Evolutionary conservation across 169 alveolate species (phyloP).

Genomic region (Cardiosporidium cionae): DNA sequence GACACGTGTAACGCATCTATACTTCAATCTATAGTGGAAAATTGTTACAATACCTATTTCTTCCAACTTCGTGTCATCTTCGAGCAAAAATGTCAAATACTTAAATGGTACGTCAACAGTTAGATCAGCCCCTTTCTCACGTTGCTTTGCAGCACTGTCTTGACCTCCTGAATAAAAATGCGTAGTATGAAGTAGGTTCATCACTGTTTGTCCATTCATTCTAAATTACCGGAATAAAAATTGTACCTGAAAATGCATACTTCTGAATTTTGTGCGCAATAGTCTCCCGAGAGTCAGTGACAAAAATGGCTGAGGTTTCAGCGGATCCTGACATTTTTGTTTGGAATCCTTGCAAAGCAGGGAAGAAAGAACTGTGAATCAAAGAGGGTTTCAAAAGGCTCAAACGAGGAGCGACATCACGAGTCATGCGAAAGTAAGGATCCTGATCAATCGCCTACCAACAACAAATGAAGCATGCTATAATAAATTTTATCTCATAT

Average conservation of each 20-base stretch:
- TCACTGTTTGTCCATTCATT: not conserved
- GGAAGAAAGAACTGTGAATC: constrained; percentile 88
- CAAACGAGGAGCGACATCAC: constrained; percentile 92
- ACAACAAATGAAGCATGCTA: constrained; percentile 78
- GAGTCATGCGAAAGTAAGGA: constrained; percentile 97
- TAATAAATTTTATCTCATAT: no score
- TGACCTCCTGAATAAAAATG: constrained; percentile 80
- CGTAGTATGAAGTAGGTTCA: not conserved
- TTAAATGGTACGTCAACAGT: constrained; percentile 95
- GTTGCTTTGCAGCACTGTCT: constrained; percentile 84
- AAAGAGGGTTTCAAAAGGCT: constrained; percentile 87
- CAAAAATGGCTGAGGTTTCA: constrained; percentile 63
- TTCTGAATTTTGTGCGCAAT: constrained; percentile 89
- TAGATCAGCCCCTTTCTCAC: constrained; percentile 88
- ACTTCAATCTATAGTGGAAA: not conserved
- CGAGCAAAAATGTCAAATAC: constrained; percentile 79
- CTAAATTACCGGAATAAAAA: not conserved
- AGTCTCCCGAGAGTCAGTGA: constrained; percentile 85
- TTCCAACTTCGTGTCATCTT: constrained; percentile 86
- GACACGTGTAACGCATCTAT: not conserved
- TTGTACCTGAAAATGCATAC: constrained; percentile 83
- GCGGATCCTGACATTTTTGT: constrained; percentile 77
- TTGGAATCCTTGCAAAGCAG: constrained; percentile 89
- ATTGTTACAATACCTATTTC: constrained; percentile 64
- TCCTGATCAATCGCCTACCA: constrained; percentile 99